Conservation (phyloP, 1,284 basidiomycete species). For the Volvariella volvacea region DNA sequence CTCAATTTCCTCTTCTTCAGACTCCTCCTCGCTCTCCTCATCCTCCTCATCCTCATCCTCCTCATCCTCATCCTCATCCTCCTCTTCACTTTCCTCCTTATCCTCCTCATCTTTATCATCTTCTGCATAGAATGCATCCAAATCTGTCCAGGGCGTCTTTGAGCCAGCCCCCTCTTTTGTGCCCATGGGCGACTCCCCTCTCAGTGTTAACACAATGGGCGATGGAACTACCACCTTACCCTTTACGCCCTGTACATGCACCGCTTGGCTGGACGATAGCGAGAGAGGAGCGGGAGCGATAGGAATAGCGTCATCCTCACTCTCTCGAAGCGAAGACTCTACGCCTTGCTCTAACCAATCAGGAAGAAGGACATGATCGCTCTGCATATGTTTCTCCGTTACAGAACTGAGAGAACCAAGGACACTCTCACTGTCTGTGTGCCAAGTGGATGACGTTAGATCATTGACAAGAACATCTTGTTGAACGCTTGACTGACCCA, state of each 20-base stretch:
- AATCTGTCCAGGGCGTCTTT: slow-evolving; percentile 47
- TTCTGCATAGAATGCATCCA: slow-evolving; percentile 65
- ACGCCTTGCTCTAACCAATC: slow-evolving; percentile 62
- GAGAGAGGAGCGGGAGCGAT: slow-evolving; percentile 22
- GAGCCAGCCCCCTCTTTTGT: slow-evolving; percentile 25
- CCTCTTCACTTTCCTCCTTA: slow-evolving; percentile 15
- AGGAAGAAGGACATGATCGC: slow-evolving; percentile 35
- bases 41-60: slow-evolving; percentile 7
- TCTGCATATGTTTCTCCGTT: slow-evolving; percentile 41
- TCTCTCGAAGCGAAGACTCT: slow-evolving; percentile 47
- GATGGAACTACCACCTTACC: slow-evolving; percentile 22
- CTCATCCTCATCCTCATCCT: slow-evolving; percentile 10
- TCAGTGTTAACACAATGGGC: slow-evolving; percentile 46
- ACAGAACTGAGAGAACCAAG: slow-evolving; percentile 55
- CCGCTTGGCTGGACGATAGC: slow-evolving; percentile 29
- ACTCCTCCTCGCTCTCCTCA: slow-evolving; percentile 2
- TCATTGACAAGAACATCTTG: neutral
- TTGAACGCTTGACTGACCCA: slow-evolving; percentile 10
- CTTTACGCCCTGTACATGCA: slow-evolving; percentile 8
- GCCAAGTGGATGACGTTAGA: slow-evolving; percentile 1
- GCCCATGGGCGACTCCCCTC: slow-evolving; percentile 29
- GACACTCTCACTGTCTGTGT: slow-evolving; percentile 32
- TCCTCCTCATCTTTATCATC: slow-evolving; percentile 20
- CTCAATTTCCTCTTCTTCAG: neutral
- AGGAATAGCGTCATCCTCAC: slow-evolving; percentile 46